A percentile compares a stretch with the other conserved stretches of the same genome.
Evolutionary conservation across 2,329 filamentous ascomycete species (phyloP).

Genomic region (Hysterium pulicare): DNA sequence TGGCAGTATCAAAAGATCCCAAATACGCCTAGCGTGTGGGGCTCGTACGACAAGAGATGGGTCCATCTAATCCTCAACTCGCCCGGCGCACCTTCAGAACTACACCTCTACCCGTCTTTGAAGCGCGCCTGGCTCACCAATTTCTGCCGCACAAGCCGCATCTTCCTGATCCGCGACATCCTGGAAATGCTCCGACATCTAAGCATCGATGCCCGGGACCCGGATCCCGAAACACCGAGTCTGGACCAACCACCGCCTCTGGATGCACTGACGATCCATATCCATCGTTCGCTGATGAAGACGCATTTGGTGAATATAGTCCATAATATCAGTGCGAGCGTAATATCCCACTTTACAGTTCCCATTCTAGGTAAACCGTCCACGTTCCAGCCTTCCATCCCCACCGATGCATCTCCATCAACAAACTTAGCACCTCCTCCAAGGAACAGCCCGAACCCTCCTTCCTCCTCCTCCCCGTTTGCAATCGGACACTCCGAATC

Average conservation of each 20-base stretch:
- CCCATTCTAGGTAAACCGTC: constrained; percentile 20
- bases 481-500: no score
- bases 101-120: constrained; percentile 21
- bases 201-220: constrained; percentile 19
- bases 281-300: constrained; percentile 10
- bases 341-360: constrained; percentile 23
- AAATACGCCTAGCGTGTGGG: constrained; percentile 21
- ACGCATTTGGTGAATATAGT: constrained; percentile 19
- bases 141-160: constrained; percentile 26
- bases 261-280: not conserved
- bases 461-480: no score
- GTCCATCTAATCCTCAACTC: constrained; percentile 19
- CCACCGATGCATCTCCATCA: no score
- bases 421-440: no score
- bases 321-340: constrained; percentile 21
- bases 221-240: not conserved
- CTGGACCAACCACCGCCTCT: not conserved
- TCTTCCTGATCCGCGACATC: constrained; percentile 25
- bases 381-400: no score
- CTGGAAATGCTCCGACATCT: constrained; percentile 30
- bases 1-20: constrained; percentile 20
- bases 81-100: constrained; percentile 23
- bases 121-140: constrained; percentile 26
- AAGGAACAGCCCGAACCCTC: no score
- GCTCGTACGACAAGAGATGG: constrained; percentile 20